These are phyloP conservation scores for Coemansia sp. DNA, from an alignment of 192 early-diverging fungal species.

Conservation along the genomic window DNA sequence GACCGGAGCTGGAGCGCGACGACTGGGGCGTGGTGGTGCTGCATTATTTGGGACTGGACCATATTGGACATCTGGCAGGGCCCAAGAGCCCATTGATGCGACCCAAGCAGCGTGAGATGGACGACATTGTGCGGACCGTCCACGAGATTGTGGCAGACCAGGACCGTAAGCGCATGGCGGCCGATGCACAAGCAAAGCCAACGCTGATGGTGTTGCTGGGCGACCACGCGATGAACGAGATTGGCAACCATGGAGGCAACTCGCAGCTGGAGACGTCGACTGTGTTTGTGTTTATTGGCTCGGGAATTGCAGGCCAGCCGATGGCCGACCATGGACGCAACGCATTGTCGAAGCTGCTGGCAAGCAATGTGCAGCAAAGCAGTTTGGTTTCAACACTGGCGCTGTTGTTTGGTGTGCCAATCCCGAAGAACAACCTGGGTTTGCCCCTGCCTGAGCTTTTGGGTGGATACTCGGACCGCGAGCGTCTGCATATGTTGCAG, in stretches of 20 bases:
- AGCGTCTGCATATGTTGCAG: slow-evolving; percentile 58
- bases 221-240: slow-evolving; percentile 85
- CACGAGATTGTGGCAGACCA: slow-evolving; percentile 51
- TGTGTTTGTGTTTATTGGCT: slow-evolving; percentile 52
- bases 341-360: slow-evolving; percentile 29
- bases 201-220: slow-evolving; percentile 77
- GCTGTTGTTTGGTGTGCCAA: slow-evolving; percentile 55
- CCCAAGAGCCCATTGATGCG: slow-evolving; percentile 68
- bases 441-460: slow-evolving; percentile 47
- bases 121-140: slow-evolving; percentile 60
- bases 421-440: slow-evolving; percentile 56
- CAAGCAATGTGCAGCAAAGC: slow-evolving; percentile 44
- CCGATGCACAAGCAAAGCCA: slow-evolving; percentile 47
- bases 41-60: slow-evolving; percentile 82
- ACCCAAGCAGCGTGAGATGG: slow-evolving; percentile 79
- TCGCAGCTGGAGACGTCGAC: slow-evolving; percentile 55
- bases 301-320: slow-evolving; percentile 22
- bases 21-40: slow-evolving; percentile 75
- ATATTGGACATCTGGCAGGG: slow-evolving; percentile 74
- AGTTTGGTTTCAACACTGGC: slow-evolving; percentile 51
- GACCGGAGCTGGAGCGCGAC: slow-evolving; percentile 54
- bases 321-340: slow-evolving; percentile 19
- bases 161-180: slow-evolving; percentile 45
- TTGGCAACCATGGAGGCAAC: slow-evolving; percentile 58
- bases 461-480: slow-evolving; percentile 14